Base-by-base conservation (phyloP, 2,329 filamentous ascomycete species). In the Fusarium musae region DNA sequence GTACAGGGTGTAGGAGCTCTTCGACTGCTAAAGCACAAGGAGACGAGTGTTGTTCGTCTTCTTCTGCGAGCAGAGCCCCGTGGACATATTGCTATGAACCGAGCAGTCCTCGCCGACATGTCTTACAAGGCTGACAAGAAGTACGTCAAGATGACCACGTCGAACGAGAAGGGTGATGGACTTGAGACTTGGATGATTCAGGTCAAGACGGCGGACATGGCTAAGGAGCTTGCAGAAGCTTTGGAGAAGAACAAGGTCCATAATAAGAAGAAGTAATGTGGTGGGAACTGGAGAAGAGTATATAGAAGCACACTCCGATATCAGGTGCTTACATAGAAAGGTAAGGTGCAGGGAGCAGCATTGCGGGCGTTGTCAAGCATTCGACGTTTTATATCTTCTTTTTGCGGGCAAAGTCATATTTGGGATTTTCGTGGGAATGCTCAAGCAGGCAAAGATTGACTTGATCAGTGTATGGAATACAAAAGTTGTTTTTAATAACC, bases 61-160 rank as follows among this genome's bases (percentile, higher is more conserved):
- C 83, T 97, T 26, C 83, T 95, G 70, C 90, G 94, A 56, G 89
- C 90, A n/a, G 92, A 95, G 72, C 93, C 93, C 1, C 88, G 91
- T 70, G 94, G 94, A 21, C 89, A 92, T 43, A 85, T 96, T 52
- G 88, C 92, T 7, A 84, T 97, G 77, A 97, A 97, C 83, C 89
- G 91, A 75, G 82, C 85, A 26, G 81, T 95, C 54, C 82, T 93
- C 39, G 84, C 89, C 4, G 84, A 87, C n/a, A 82, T 91, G 59
- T 85, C 85, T 9, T 95, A 95, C 83, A 88, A 88, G 77, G 83
- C 86, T 11, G 86, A 87, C 34, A 84, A 85, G 16, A 93, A 91
- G 81, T 90, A 88, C 66, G 83, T 92, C 66, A 90, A 88, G 78
- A 75, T 92, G 64, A 85, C 85, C 16, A 86, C 88, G 9, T 87